Evolutionary conservation across 768 basidiomycete species (phyloP).

Genomic region (Russula brevipes): DNA sequence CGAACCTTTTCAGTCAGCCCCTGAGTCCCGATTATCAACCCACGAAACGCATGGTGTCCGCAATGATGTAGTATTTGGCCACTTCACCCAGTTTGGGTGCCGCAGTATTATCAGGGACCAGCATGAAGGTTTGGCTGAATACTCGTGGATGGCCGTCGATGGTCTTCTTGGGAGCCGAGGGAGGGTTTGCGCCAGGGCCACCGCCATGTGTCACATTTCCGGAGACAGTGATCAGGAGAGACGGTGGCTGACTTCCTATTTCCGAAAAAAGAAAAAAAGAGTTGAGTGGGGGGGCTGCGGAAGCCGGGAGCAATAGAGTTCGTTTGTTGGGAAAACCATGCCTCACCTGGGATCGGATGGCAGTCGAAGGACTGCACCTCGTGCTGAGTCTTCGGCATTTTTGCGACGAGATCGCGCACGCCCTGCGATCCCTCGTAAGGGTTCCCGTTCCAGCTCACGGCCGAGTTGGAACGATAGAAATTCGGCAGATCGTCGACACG

Average conservation of each 20-base stretch:
- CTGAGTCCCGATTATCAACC: constrained; percentile 39
- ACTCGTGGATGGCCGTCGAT: constrained; percentile 77
- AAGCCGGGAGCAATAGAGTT: background rate
- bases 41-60: constrained; percentile 78
- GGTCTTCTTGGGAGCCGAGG: constrained; percentile 39
- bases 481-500: constrained; percentile 71
- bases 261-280: too few relatives aligned
- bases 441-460: constrained; percentile 81
- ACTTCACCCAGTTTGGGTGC: constrained; percentile 65
- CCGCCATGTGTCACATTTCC: constrained; percentile 72
- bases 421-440: constrained; percentile 70
- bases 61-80: constrained; percentile 75
- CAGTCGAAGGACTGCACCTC: constrained; percentile 87
- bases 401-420: constrained; percentile 56
- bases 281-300: background rate
- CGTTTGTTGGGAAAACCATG: background rate
- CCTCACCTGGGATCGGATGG: constrained; percentile 77
- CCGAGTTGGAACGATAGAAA: constrained; percentile 73
- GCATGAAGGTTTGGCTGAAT: constrained; percentile 84
- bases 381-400: constrained; percentile 76
- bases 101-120: constrained; percentile 67
- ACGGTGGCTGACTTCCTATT: constrained; percentile 71
- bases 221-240: constrained; percentile 72
- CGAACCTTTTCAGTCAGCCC: background rate
- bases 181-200: constrained; percentile 53